Evolutionary conservation across 768 basidiomycete genomes (phyloP), one percentile per base, ranked within the genome.

Genomic region (Neoboletus magnificus): DNA sequence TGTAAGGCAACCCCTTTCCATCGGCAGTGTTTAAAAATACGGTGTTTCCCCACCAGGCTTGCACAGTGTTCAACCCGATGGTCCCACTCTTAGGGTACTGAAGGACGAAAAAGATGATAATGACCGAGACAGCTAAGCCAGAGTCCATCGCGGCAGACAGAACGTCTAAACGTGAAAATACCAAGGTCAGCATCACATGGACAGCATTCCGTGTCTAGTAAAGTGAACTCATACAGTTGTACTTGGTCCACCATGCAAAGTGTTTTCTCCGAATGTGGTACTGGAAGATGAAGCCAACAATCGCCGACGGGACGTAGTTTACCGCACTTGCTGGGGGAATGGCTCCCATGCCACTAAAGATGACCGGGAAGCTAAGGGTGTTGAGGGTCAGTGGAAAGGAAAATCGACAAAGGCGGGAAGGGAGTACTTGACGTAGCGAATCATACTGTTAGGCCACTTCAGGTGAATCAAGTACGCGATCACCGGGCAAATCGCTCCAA

Each of bases 41-140:
- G 56, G 72, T 79, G 57, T 89, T 89, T 12, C 87, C 89, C 87
- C 87, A 89, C 89, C 88, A 90, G 4, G 57, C 48, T 56, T 81
- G 80, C 39, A 90, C 66, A 9, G 56, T 84, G 32, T 74, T 71
- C 12, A 64, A 6, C 7, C 85, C 87, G 57, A 89, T 86, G 11
- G 69, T 71, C 3, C 86, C 86, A 52, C 86, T 77, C 54, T 58
- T 59, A 2, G 87, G 87, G 62, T 82, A 88, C 69, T 89, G 82
- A n/a, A 88, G 74, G 37, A 66, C 60, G 68, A 86, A 85, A 73
- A 82, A 85, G 41, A 86, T 78, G 45, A 83, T 22, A 25, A 88
- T 71, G 4, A 79, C 70, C 22, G 78, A 70, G 20, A 87, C 59
- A 0, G 86, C 85, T 10, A 87, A 73, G n/a, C 88, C 86, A 16